phyloP scores from a whole-genome alignment of 2,329 filamentous ascomycete genomes.

The Xylaria polymorpha region DNA sequence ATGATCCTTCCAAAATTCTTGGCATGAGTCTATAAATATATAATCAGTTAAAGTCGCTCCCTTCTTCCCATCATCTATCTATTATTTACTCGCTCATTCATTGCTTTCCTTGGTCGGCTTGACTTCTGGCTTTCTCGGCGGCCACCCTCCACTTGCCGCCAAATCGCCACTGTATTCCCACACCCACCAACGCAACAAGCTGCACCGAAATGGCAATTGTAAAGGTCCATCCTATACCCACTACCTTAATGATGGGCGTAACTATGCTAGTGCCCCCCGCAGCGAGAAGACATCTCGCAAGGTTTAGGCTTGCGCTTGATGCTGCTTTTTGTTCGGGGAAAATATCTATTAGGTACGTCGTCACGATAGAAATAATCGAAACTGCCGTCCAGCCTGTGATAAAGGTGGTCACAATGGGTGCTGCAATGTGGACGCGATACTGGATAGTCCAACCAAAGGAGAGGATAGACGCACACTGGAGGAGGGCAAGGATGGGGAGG shows the following conservation, averaged over 20 bases:
- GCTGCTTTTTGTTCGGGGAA: slow-evolving; percentile 62
- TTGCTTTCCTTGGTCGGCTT: neutral
- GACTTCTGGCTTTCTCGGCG: slow-evolving; percentile 15
- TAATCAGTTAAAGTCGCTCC: neutral
- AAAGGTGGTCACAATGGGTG: slow-evolving; percentile 63
- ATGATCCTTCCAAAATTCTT: neutral
- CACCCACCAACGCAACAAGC: slow-evolving; percentile 57
- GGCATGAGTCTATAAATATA: neutral
- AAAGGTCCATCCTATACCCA: slow-evolving; percentile 60
- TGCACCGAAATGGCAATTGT: slow-evolving; percentile 59
- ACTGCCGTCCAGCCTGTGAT: slow-evolving; percentile 64
- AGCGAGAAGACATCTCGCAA: slow-evolving; percentile 63
- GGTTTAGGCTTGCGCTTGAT: slow-evolving; percentile 64
- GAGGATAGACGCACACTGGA: slow-evolving; percentile 60
- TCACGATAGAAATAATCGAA: slow-evolving; percentile 60
- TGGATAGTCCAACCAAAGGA: slow-evolving; percentile 66
- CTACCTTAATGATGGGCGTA: slow-evolving; percentile 60
- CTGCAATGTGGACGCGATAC: slow-evolving; percentile 59
- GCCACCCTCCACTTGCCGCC: slow-evolving; percentile 53
- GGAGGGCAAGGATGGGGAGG: slow-evolving; percentile 56
- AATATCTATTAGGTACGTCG: slow-evolving; percentile 66
- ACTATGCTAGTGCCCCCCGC: slow-evolving; percentile 63
- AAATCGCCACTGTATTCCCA: slow-evolving; percentile 58
- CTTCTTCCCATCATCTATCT: neutral
- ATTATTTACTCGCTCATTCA: neutral